phyloP scores from a whole-genome alignment of 352 stramenopile genomes.

The Phytophthora ramorum region DNA sequence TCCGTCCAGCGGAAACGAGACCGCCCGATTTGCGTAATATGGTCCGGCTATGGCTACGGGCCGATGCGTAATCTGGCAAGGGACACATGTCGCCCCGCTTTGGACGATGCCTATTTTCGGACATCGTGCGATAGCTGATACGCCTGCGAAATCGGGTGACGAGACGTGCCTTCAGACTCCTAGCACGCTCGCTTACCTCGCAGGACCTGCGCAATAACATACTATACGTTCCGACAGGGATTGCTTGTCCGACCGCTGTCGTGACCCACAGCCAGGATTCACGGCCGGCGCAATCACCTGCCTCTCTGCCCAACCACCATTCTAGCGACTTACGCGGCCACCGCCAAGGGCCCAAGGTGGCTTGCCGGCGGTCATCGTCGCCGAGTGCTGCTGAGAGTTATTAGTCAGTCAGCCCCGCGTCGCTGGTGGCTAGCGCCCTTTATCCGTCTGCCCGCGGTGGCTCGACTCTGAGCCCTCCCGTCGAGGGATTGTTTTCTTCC shows the following conservation, averaged over 20 bases:
- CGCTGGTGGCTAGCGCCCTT: neutral
- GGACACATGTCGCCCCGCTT: conserved; percentile 3
- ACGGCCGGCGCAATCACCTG: neutral
- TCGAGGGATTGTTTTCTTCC: neutral
- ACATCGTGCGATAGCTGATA: neutral
- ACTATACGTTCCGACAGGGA: neutral
- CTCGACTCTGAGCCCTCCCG: too few species aligned
- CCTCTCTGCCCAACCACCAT: neutral
- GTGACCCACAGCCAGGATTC: neutral
- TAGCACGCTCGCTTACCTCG: neutral
- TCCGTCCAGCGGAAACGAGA: conserved; percentile 2
- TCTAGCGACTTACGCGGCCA: conserved; percentile 4
- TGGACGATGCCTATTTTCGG: conserved; percentile 7
- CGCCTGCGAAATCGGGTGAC: neutral
- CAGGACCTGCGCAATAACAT: neutral
- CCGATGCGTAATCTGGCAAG: conserved; percentile 5
- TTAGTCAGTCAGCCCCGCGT: neutral
- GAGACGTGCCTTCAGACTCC: neutral
- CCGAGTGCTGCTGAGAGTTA: neutral
- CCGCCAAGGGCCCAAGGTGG: neutral
- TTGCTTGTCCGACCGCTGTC: conserved; percentile 4
- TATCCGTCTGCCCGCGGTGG: too few species aligned
- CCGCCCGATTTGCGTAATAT: conserved; percentile 8
- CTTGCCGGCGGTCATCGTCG: neutral
- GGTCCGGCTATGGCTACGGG: neutral